These are phyloP conservation scores for Xerocomus cyaneibrunnescens DNA, from an alignment of 1,284 basidiomycete species.

Conservation along the genomic window DNA sequence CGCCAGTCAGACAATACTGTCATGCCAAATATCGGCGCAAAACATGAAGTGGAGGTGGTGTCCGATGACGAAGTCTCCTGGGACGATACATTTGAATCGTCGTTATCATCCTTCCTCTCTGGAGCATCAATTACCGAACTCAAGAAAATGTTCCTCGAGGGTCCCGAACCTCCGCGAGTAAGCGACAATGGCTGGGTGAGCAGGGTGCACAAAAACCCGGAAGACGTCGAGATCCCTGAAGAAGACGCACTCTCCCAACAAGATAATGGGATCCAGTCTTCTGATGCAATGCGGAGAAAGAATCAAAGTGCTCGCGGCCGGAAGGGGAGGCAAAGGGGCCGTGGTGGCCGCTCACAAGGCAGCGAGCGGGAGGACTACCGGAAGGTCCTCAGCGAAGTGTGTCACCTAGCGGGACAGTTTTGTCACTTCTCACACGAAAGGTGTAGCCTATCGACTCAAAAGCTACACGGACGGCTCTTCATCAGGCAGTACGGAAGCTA, in stretches of 20 bases:
- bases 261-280: conserved; percentile 31
- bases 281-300: conserved; percentile 38
- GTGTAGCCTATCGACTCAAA: conserved; percentile 80
- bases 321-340: conserved; percentile 42
- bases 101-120: conserved; percentile 63
- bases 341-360: conserved; percentile 40
- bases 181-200: conserved; percentile 70
- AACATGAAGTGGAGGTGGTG: conserved; percentile 8
- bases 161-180: conserved; percentile 64
- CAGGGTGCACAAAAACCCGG: conserved; percentile 39
- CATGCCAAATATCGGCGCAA: conserved; percentile 2
- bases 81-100: conserved; percentile 59
- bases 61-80: conserved; percentile 47
- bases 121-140: conserved; percentile 59
- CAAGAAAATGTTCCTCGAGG: conserved; percentile 74
- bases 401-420: conserved; percentile 32
- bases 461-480: conserved; percentile 76
- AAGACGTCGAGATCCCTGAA: conserved; percentile 25
- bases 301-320: conserved; percentile 47
- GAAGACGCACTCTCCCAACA: conserved; percentile 19
- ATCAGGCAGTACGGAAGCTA: conserved; percentile 77
- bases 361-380: conserved; percentile 58
- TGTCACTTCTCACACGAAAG: conserved; percentile 21
- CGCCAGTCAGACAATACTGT: not conserved
- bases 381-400: conserved; percentile 78